phyloP scores from a whole-genome alignment of 2,329 filamentous ascomycete species.

The Gnomoniopsis sp. region DNA sequence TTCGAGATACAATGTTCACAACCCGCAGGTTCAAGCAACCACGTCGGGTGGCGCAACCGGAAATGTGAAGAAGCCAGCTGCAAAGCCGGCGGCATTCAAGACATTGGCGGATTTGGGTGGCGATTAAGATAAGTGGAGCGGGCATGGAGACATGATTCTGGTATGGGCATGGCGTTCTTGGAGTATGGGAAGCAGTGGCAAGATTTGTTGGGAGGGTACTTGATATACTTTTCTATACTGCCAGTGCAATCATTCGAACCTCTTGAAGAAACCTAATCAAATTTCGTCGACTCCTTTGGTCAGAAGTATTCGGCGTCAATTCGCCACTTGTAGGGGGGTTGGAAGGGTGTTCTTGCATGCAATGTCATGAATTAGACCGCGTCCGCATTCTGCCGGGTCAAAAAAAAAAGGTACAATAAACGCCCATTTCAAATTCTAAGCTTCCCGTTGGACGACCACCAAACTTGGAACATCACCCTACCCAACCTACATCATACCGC shows the following conservation, averaged over 20 bases:
- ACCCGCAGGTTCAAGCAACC: constrained; percentile 27
- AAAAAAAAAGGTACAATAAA: neutral
- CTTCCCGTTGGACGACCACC: constrained; percentile 12
- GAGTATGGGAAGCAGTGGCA: constrained; percentile 1
- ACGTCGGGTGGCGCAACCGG: neutral
- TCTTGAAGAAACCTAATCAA: neutral
- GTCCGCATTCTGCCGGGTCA: constrained; percentile 10
- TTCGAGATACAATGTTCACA: constrained; percentile 56
- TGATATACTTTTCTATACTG: neutral
- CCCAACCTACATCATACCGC: constrained; percentile 11
- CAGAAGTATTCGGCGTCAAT: neutral
- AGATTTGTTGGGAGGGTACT: neutral
- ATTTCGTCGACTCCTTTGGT: neutral
- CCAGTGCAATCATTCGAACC: neutral
- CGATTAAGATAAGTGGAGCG: constrained; percentile 6
- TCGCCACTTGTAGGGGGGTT: neutral
- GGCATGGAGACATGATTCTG: neutral
- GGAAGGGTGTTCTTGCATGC: neutral
- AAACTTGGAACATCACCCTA: neutral
- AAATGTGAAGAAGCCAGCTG: constrained; percentile 25
- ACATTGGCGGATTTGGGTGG: constrained; percentile 51
- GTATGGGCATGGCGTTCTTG: constrained; percentile 13
- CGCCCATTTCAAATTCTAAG: constrained; percentile 16
- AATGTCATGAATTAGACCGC: neutral
- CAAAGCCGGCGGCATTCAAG: constrained; percentile 38